A percentile compares a stretch with the other conserved stretches of the same genome.
phyloP scores from a whole-genome alignment of 2,329 filamentous ascomycete genomes.

The Stenocarpella maydis region DNA sequence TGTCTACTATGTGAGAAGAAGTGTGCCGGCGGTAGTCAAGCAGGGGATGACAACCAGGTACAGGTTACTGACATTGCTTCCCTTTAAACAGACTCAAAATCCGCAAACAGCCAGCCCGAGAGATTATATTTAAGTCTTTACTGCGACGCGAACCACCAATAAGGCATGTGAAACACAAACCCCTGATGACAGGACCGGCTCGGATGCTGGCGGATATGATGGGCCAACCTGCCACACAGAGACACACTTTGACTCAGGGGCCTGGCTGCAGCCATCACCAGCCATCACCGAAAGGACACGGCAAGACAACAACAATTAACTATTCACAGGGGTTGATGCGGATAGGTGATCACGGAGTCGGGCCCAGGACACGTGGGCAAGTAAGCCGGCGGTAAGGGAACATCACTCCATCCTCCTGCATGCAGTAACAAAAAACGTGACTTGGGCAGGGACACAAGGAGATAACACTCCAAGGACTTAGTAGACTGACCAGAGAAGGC shows the following conservation, averaged over 20 bases:
- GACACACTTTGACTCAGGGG: too few relatives aligned
- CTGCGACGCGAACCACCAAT: rapidly evolving
- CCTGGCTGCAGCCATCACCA: too few relatives aligned
- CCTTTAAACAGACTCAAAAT: neutral
- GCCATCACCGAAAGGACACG: too few relatives aligned
- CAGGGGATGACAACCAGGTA: neutral
- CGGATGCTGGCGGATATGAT: neutral
- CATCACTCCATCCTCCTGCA: neutral
- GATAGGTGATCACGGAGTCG: neutral
- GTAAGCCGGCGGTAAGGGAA: neutral
- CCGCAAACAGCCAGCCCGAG: neutral
- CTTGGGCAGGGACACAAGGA: neutral
- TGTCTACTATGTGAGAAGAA: neutral
- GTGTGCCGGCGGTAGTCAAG: neutral
- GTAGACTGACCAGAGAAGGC: neutral
- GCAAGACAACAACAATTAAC: neutral
- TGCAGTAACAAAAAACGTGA: neutral
- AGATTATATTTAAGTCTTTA: neutral
- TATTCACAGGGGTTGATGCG: too few relatives aligned
- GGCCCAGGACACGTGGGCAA: neutral
- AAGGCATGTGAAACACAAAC: neutral
- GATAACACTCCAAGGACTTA: too few relatives aligned
- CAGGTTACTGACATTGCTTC: neutral
- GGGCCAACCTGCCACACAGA: neutral
- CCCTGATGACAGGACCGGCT: neutral